Evolutionary conservation across 768 basidiomycete species (phyloP), one percentile per base, ranked within the genome.

Genomic region (Lanmaoa pseudosensibilis): DNA sequence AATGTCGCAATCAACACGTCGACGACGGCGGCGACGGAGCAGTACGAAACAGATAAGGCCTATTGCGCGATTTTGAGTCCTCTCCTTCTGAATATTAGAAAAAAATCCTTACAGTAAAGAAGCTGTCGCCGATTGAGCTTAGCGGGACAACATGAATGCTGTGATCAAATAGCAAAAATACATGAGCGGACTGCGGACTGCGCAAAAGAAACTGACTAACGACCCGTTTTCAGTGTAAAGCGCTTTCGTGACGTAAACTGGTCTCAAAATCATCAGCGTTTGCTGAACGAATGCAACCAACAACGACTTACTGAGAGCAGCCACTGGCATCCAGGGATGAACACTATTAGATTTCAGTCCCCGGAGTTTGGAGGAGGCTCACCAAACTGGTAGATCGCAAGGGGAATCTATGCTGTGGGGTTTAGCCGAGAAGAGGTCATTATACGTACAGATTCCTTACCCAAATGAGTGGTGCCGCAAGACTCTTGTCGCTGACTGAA

Each of bases 381-480:
- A 40, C 39, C 39, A 5, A 40, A 5, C 19, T 40, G 39, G 19
- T 21, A 21, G 19, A 40, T 40, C n/a, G 39, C 39, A 21, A 40
- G 39, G 39, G 19, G 39, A 12, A 13, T 13, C 39, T 40, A 13
- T 40, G 21, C 21, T 13, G 19, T 30, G 12, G 39, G 12, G 12
- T 40, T 37, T 40, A 40, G 39, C 19, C 5, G 5, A 40, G 19
- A 8, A 6, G 11, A 34, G 16, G 11, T 16, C 18, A 12, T 7
- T 23, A 12, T 18, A 11, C 10, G 5, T 23, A n/a, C 5, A 13
- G 4, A n/a, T 1, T 1, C 9, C 47, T n/a, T 46, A 58, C 57
- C 57, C 47, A 58, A 13, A 55, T 23, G 21, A 58, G 30, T 19
- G 47, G 57, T 30, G 32, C 53, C 16, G 45, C 19, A 19, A 46